Percentiles rank a stretch among this genome's conserved stretches.
Conservation (phyloP, 1,139 yeast genomes). For the Lodderomyces metapsilosis region DNA sequence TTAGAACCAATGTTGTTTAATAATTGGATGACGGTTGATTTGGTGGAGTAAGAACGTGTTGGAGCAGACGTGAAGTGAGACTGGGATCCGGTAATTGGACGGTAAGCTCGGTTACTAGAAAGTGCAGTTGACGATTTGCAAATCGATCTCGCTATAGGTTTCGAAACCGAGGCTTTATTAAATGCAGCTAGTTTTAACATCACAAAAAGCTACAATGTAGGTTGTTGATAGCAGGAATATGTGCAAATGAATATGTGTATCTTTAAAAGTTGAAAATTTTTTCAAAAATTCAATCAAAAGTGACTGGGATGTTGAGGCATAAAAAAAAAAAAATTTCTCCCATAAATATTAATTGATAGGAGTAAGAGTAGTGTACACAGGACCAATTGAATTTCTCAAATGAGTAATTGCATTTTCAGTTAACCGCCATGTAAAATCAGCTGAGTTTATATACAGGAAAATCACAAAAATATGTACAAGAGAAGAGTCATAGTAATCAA, state of each 20-base stretch:
- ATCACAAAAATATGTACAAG: not conserved
- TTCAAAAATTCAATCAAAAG: not conserved
- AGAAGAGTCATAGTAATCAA: not conserved
- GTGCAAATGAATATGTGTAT: no score
- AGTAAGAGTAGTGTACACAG: not conserved
- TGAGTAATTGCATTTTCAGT: conserved; percentile 9
- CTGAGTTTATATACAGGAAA: not conserved
- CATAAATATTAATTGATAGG: no score
- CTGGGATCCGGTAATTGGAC: conserved; percentile 6
- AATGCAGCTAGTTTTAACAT: conserved; percentile 19
- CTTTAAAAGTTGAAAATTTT: conserved; percentile 15
- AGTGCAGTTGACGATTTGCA: not conserved
- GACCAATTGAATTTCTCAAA: not conserved
- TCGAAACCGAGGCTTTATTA: conserved; percentile 1
- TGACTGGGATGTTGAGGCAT: not conserved
- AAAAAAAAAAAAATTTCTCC: not conserved
- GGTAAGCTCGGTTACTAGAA: conserved; percentile 2
- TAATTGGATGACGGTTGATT: conserved; percentile 93
- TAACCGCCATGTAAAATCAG: conserved; percentile 44
- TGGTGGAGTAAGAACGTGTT: conserved; percentile 50
- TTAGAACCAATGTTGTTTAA: conserved; percentile 95
- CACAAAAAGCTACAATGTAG: not conserved
- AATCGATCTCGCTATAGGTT: conserved; percentile 2
- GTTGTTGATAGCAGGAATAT: not conserved
- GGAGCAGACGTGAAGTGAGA: not conserved